phyloP scores from a whole-genome alignment of 2,329 filamentous ascomycete genomes.

The Sporothrix inflata region DNA sequence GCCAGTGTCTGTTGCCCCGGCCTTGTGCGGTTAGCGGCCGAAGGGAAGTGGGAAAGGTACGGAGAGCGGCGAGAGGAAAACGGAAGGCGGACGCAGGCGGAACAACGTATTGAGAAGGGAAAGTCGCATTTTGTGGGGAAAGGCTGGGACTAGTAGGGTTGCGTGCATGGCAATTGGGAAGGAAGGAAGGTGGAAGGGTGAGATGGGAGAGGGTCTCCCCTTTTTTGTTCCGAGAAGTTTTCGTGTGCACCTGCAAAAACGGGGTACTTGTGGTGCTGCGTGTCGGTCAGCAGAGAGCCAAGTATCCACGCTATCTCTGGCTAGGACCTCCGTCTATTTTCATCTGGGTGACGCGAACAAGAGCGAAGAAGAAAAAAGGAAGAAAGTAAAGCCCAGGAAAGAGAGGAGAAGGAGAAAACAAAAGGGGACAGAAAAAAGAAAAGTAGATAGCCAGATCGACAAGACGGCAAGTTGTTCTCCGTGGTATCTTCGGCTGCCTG shows the following conservation, averaged over 20 bases:
- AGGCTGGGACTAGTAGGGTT: constrained; percentile 1
- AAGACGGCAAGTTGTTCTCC: neutral
- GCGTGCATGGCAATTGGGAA: constrained; percentile 6
- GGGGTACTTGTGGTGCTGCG: neutral
- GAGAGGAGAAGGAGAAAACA: neutral
- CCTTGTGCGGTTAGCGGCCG: constrained; percentile 26
- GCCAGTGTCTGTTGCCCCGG: constrained; percentile 1
- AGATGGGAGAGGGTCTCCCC: neutral
- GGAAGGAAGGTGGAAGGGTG: neutral
- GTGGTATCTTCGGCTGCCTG: constrained; percentile 2
- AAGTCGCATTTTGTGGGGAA: constrained; percentile 30
- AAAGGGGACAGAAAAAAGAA: neutral
- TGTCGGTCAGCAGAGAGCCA: neutral
- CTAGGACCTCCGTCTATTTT: neutral
- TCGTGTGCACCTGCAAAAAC: neutral
- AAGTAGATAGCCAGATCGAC: neutral
- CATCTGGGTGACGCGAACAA: no score
- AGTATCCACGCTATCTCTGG: constrained; percentile 7
- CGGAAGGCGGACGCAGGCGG: constrained; percentile 4
- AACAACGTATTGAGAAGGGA: neutral
- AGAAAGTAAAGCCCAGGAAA: constrained; percentile 8
- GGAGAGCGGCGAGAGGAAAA: neutral
- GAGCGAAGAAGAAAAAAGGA: neutral
- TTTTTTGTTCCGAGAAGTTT: constrained; percentile 27
- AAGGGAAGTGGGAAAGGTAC: constrained; percentile 25